Conservation (phyloP, 768 basidiomycete species). For the Mycena leptocephala region DNA sequence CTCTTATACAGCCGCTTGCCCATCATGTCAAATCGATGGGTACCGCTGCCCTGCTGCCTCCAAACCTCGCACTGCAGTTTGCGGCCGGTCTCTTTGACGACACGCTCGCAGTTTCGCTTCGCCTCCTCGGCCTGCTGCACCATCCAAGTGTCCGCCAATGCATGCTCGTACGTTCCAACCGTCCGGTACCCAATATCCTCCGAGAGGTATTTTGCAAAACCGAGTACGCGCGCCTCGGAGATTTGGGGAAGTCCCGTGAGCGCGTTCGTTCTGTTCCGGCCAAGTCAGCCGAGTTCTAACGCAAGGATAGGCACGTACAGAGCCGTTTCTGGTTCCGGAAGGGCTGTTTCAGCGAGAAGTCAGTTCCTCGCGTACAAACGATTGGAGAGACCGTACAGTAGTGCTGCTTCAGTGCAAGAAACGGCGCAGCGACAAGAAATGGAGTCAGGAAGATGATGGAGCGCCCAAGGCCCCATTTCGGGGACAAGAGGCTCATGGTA, state of each 20-base stretch:
- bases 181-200: constrained; percentile 94
- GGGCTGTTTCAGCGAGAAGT: constrained; percentile 53
- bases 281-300: background rate
- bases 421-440: constrained; percentile 66
- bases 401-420: constrained; percentile 65
- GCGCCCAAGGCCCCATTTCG: constrained; percentile 71
- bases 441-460: constrained; percentile 72
- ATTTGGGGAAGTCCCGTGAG: constrained; percentile 76
- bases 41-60: constrained; percentile 91
- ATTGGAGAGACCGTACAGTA: constrained; percentile 54
- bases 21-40: constrained; percentile 96
- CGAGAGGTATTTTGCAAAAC: constrained; percentile 77
- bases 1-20: constrained; percentile 86
- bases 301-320: constrained; percentile 56
- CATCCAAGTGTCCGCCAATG: constrained; percentile 89
- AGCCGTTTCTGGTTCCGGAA: constrained; percentile 70
- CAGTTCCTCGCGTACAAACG: background rate
- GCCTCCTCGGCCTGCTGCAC: constrained; percentile 75
- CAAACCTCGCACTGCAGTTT: constrained; percentile 94
- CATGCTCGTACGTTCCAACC: constrained; percentile 92
- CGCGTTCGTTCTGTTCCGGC: constrained; percentile 59
- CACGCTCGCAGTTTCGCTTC: constrained; percentile 72
- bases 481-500: constrained; percentile 39
- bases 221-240: constrained; percentile 80
- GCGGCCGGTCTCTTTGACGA: constrained; percentile 61